Evolutionary conservation across 805 yeast genomes (phyloP).

Genomic region (Alloascoidea africana): DNA sequence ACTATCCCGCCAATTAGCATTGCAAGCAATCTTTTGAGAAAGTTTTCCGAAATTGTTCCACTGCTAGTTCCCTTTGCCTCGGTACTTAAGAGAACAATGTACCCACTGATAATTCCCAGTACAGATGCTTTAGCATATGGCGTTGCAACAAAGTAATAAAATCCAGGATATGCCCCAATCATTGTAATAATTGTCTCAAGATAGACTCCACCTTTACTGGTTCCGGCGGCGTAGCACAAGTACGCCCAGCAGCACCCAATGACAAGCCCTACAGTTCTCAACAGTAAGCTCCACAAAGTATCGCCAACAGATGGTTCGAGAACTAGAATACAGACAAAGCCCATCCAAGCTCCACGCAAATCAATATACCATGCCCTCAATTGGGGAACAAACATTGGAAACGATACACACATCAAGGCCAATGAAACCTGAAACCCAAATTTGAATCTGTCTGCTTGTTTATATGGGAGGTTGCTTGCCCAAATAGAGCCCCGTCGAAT

Average conservation of each 20-base stretch:
- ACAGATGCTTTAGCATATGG: conserved; percentile 37
- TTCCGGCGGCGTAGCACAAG: conserved; percentile 28
- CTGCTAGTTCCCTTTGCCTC: conserved; percentile 13
- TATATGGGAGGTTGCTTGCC: conserved; percentile 7
- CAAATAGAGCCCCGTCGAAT: conserved; percentile 9
- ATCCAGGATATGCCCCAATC: conserved; percentile 30
- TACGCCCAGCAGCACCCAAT: conserved; percentile 35
- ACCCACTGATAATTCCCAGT: conserved; percentile 30
- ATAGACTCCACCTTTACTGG: conserved; percentile 7
- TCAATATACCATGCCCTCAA: conserved; percentile 32
- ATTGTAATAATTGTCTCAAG: conserved; percentile 25
- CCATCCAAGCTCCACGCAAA: conserved; percentile 36
- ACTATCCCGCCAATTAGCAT: conserved; percentile 34
- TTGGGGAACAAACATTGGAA: conserved; percentile 34
- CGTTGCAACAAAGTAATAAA: conserved; percentile 26
- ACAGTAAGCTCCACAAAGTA: conserved; percentile 29
- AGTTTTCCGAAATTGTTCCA: conserved; percentile 26
- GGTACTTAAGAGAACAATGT: conserved; percentile 24
- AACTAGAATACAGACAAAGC: conserved; percentile 33
- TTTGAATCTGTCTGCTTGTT: conserved; percentile 21
- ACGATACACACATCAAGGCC: conserved; percentile 30
- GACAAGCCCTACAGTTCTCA: conserved; percentile 31
- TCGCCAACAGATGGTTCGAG: conserved; percentile 36
- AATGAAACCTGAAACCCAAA: conserved; percentile 31
- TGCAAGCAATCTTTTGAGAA: conserved; percentile 34